Conservation (phyloP, 164 flowering plant genomes). For the Macadamia tetraphylla region DNA sequence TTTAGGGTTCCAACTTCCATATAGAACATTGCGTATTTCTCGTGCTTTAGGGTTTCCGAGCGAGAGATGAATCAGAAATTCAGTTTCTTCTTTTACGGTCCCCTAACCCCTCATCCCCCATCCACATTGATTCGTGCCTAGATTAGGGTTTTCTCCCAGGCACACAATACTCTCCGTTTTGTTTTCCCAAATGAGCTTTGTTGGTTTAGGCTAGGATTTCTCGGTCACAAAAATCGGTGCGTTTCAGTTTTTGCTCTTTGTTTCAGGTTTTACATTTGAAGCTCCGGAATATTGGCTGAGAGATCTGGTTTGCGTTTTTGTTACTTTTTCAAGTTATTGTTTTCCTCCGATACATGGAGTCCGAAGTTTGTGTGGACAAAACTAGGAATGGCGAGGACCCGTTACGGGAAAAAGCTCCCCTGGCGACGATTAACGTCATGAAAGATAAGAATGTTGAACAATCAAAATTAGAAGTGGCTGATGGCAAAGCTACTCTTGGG, state of each 20-base stretch:
- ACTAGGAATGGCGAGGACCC: background rate
- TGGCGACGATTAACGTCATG: background rate
- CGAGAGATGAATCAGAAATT: too few relatives aligned
- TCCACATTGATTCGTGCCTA: too few relatives aligned
- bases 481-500: constrained; percentile 12
- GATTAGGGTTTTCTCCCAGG: background rate
- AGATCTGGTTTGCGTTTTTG: background rate
- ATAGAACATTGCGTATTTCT: too few relatives aligned
- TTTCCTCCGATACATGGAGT: constrained; percentile 6
- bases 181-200: background rate
- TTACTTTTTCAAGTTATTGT: background rate
- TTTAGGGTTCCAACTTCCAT: too few relatives aligned
- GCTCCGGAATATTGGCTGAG: background rate
- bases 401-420: background rate
- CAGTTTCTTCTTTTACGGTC: too few relatives aligned
- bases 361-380: constrained; percentile 5
- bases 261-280: background rate
- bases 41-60: too few relatives aligned
- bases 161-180: background rate
- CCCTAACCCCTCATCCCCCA: too few relatives aligned
- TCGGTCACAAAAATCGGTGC: background rate
- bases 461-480: background rate
- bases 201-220: background rate
- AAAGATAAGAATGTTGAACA: constrained; percentile 14
- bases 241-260: background rate